Evolutionary conservation across 495 filamentous ascomycete genomes (phyloP), one percentile per base, ranked within the genome.

Genomic region (Talaromyces nanjingensis): DNA sequence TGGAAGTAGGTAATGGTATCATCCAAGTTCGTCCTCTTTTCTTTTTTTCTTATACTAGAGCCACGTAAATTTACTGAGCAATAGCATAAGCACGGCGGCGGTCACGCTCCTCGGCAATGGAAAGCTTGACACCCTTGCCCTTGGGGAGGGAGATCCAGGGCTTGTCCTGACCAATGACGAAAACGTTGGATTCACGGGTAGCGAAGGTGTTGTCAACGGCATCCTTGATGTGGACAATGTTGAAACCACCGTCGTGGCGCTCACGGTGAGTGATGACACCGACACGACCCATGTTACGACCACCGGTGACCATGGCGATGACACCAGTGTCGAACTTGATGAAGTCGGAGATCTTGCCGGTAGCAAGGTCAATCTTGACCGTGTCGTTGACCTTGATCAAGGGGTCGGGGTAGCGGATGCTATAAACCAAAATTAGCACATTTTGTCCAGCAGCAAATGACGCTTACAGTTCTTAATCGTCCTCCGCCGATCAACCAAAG

Each of bases 261-360:
- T 98, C 94, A 83, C 94, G 93, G 87, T 98, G 91, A 69, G 96
- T 98, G 84, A 98, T 93, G 76, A 98, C 94, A 88, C 96, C 94
- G 73, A 98, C 93, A 92, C 94, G 96, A 76, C 94, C 94, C 92
- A 96, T 97, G 87, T 97, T 97, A 77, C 93, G 93, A 87, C 93
- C 93, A 86, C 93, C 93, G 66, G 92, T 97, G 69, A 87, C 90
- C 94, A 98, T 98, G 78, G 88, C 90, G 75, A 98, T 92, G 74
- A 91, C 90, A 79, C 93, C 94, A 72, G 91, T 96, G 79, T 98
- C 94, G 83, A 98, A 98, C 78, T 84, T 86, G 86, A 97, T 92
- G 83, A 87, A 97, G 79, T 98, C 94, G 68, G 77, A 71, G 83
- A 98, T 96, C 87, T 98, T 98, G 84, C 94, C 94, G 61, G 93